Evolutionary conservation across 352 stramenopile species (phyloP).

Genomic region (Peronospora belbahrii): DNA sequence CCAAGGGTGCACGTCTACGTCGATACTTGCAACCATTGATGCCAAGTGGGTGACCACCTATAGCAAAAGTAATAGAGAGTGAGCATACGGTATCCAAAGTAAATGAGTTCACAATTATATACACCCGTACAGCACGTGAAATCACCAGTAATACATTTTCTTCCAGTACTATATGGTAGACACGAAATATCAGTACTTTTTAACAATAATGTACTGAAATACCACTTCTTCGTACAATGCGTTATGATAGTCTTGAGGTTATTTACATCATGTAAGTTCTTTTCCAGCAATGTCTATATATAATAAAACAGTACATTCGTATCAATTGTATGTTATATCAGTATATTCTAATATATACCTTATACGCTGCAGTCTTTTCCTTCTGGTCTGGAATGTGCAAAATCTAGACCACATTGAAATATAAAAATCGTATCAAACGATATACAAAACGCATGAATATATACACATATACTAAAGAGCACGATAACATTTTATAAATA

Average conservation of each 20-base stretch:
- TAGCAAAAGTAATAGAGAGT: neutral
- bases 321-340: neutral
- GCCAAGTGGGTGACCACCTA: conserved; percentile 72
- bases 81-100: neutral
- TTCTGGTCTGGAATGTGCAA: conserved; percentile 62
- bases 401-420: conserved; percentile 33
- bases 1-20: conserved; percentile 59
- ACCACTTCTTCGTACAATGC: conserved; percentile 32
- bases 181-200: neutral
- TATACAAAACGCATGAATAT: neutral
- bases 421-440: neutral
- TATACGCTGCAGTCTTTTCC: conserved; percentile 68
- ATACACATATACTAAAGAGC: neutral
- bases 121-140: conserved; percentile 59
- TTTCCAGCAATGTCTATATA: conserved; percentile 44
- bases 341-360: conserved; percentile 25
- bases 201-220: neutral
- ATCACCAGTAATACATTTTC: conserved; percentile 76
- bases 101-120: too few relatives aligned
- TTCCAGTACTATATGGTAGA: conserved; percentile 40
- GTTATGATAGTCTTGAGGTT: conserved; percentile 55
- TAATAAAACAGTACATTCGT: neutral
- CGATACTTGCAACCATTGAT: conserved; percentile 38
- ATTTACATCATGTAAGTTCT: conserved; percentile 31
- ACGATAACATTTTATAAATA: neutral